Percentiles rank a stretch among this genome's conserved stretches.
Conservation (phyloP, 306 rosid species). For the Castanea crenata region DNA sequence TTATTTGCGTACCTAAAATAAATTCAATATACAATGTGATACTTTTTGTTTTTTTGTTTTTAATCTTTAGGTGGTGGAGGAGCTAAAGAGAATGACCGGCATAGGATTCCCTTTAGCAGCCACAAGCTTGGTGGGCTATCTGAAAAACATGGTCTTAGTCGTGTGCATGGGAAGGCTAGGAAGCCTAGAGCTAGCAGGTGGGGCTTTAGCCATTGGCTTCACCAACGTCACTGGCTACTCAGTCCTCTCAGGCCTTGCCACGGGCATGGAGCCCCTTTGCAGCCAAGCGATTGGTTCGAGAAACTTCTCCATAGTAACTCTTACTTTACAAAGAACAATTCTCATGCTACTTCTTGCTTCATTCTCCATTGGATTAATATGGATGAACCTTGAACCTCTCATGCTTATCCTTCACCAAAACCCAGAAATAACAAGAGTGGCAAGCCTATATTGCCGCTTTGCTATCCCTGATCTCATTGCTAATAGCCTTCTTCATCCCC, state of each 20-base stretch:
- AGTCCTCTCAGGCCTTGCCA: constrained; percentile 67
- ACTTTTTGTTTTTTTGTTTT: neutral
- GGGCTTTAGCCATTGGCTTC: constrained; percentile 78
- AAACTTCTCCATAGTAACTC: constrained; percentile 46
- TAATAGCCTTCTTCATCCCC: constrained; percentile 66
- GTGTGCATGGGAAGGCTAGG: constrained; percentile 80
- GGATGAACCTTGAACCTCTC: constrained; percentile 70
- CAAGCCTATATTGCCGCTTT: constrained; percentile 60
- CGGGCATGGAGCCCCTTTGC: constrained; percentile 83
- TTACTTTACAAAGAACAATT: constrained; percentile 54
- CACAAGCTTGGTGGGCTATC: constrained; percentile 62
- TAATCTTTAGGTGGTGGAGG: constrained; percentile 56
- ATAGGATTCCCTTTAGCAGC: constrained; percentile 78
- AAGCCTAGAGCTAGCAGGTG: constrained; percentile 69
- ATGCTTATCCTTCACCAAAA: constrained; percentile 62
- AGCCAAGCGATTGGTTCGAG: constrained; percentile 73
- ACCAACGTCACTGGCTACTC: constrained; percentile 81
- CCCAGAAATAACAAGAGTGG: constrained; percentile 54
- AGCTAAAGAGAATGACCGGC: constrained; percentile 56
- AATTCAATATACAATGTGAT: neutral
- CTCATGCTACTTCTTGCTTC: constrained; percentile 53
- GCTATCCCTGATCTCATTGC: constrained; percentile 82
- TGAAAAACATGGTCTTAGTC: constrained; percentile 66
- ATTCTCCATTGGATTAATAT: constrained; percentile 57
- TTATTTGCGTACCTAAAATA: too few species aligned